These are phyloP conservation scores for Herpotrichia juniperi DNA, from an alignment of 2,329 filamentous ascomycete species.

Conservation along the genomic window DNA sequence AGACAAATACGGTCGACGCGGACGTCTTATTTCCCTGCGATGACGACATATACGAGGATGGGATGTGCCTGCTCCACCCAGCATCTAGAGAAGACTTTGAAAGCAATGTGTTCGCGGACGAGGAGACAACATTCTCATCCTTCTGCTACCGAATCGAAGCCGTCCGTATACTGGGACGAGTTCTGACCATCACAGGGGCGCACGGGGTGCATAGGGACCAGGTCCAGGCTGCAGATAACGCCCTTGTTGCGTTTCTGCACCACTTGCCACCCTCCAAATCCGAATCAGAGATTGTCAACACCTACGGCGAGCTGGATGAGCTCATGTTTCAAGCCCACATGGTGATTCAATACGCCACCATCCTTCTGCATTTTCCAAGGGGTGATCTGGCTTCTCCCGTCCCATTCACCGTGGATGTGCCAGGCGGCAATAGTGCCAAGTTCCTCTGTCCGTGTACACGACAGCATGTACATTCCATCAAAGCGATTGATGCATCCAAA, in stretches of 20 bases:
- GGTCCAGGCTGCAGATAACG: conserved; percentile 62
- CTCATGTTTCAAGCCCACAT: conserved; percentile 89
- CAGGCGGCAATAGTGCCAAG: conserved; percentile 16
- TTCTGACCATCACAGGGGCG: conserved; percentile 59
- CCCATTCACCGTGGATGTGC: conserved; percentile 15
- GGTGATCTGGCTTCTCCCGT: conserved; percentile 15
- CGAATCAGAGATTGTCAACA: conserved; percentile 69
- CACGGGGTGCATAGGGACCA: conserved; percentile 34
- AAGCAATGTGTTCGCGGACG: conserved; percentile 70
- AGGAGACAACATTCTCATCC: conserved; percentile 75
- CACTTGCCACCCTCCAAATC: conserved; percentile 75
- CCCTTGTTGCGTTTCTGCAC: conserved; percentile 74
- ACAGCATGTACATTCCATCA: conserved; percentile 69
- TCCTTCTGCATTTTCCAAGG: conserved; percentile 24
- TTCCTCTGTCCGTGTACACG: conserved; percentile 22
- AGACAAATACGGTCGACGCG: conserved; percentile 67
- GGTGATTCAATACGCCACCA: conserved; percentile 57
- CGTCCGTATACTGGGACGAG: conserved; percentile 73
- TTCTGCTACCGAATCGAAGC: conserved; percentile 83
- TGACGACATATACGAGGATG: conserved; percentile 63
- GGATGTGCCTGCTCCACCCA: conserved; percentile 18
- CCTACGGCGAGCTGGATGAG: conserved; percentile 74
- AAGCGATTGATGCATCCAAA: conserved; percentile 77
- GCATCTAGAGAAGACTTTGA: conserved; percentile 74
- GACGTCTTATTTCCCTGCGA: conserved; percentile 79